Evolutionary conservation across 169 alveolate species (phyloP).

Genomic region (Cryptosporidium xiaoi): DNA sequence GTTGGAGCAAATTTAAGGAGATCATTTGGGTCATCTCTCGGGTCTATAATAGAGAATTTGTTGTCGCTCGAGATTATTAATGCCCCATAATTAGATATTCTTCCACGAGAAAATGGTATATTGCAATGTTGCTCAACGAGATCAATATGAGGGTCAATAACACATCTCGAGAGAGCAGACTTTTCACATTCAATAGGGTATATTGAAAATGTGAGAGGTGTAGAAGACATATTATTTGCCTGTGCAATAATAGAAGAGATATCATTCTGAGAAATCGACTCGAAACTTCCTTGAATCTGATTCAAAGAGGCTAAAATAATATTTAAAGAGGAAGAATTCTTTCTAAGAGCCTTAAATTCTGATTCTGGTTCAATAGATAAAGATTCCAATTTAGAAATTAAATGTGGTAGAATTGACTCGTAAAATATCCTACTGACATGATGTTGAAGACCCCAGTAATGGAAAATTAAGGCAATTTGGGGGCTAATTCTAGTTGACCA

Average conservation of each 20-base stretch:
- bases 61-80: neutral
- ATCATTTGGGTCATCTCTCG: slow-evolving; percentile 67
- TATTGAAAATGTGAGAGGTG: slow-evolving; percentile 38
- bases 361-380: slow-evolving; percentile 45
- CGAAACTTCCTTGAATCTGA: neutral
- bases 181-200: slow-evolving; percentile 53
- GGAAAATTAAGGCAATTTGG: slow-evolving; percentile 59
- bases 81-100: slow-evolving; percentile 50
- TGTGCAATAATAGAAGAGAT: slow-evolving; percentile 38
- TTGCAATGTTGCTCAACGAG: slow-evolving; percentile 19
- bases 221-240: slow-evolving; percentile 17
- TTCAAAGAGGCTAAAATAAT: slow-evolving; percentile 18
- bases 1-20: slow-evolving; percentile 69
- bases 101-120: slow-evolving; percentile 71
- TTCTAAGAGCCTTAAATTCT: slow-evolving; percentile 20
- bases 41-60: slow-evolving; percentile 30
- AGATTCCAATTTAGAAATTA: slow-evolving; percentile 50
- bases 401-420: slow-evolving; percentile 60
- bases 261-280: slow-evolving; percentile 10
- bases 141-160: slow-evolving; percentile 65
- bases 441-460: slow-evolving; percentile 72
- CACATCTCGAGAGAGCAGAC: slow-evolving; percentile 58
- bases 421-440: slow-evolving; percentile 39
- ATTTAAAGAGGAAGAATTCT: slow-evolving; percentile 16
- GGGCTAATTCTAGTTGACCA: slow-evolving; percentile 71